These are phyloP conservation scores for Lanmaoa pseudosensibilis DNA, from an alignment of 768 basidiomycete species.

Conservation along the genomic window DNA sequence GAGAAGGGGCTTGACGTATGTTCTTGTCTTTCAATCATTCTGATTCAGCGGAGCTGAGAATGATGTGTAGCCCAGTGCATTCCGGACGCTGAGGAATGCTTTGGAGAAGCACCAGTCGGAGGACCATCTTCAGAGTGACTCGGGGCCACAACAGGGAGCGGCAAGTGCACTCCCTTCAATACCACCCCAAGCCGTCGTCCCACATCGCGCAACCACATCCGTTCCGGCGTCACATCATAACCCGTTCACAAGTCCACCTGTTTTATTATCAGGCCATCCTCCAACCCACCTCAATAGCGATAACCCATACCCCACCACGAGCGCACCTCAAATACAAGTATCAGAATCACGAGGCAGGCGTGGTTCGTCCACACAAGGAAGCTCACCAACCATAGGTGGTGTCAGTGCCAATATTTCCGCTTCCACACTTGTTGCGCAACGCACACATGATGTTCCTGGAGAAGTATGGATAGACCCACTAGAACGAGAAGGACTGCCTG, in stretches of 20 bases:
- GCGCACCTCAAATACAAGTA: neutral
- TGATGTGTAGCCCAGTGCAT: conserved; percentile 43
- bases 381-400: conserved; percentile 9
- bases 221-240: neutral
- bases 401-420: conserved; percentile 3
- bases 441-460: conserved; percentile 45
- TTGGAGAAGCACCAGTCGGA: conserved; percentile 49
- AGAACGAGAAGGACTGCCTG: conserved; percentile 66
- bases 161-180: conserved; percentile 7
- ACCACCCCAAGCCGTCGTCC: conserved; percentile 8
- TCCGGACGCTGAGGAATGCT: conserved; percentile 48
- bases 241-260: neutral
- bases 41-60: neutral
- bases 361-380: conserved; percentile 2
- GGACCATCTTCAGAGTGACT: conserved; percentile 3
- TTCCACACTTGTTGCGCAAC: conserved; percentile 21
- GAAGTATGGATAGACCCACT: conserved; percentile 58
- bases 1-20: conserved; percentile 55
- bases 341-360: conserved; percentile 6
- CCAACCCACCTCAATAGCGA: conserved; percentile 8
- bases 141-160: neutral
- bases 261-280: neutral
- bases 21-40: neutral
- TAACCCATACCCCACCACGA: conserved; percentile 17
- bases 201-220: conserved; percentile 8